Evolutionary conservation across 2,329 filamentous ascomycete genomes (phyloP).

Genomic region (Penicillium paneum): DNA sequence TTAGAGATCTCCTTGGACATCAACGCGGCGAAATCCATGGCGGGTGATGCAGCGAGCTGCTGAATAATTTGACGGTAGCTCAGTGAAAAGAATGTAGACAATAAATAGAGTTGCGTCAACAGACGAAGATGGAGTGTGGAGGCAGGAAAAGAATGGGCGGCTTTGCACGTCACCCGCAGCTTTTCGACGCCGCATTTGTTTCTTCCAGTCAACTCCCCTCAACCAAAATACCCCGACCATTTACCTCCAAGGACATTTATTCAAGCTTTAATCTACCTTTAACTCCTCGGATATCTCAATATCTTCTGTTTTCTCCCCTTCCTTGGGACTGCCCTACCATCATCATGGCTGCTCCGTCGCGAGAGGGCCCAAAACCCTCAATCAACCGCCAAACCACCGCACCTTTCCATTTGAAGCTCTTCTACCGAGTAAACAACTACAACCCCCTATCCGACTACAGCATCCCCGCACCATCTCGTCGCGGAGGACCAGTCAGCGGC

Average conservation of each 20-base stretch:
- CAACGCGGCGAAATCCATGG: slow-evolving; percentile 91
- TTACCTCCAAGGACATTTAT: neutral
- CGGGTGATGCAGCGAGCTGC: slow-evolving; percentile 20
- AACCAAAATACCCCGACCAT: neutral
- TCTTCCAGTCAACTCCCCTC: slow-evolving; percentile 8
- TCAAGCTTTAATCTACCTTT: neutral
- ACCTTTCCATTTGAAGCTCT: slow-evolving; percentile 82
- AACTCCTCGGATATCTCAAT: neutral
- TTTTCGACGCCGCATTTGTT: slow-evolving; percentile 16
- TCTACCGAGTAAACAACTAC: slow-evolving; percentile 72
- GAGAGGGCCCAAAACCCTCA: slow-evolving; percentile 37
- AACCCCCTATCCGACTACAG: slow-evolving; percentile 53
- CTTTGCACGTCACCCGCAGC: slow-evolving; percentile 9
- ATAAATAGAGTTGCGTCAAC: neutral
- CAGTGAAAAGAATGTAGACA: neutral
- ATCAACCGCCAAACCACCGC: slow-evolving; percentile 68
- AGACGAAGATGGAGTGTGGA: neutral
- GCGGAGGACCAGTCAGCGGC: slow-evolving; percentile 29
- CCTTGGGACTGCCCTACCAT: neutral
- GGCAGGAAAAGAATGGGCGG: slow-evolving; percentile 13
- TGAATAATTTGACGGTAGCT: neutral
- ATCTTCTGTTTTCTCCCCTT: neutral
- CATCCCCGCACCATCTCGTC: slow-evolving; percentile 26
- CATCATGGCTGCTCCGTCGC: slow-evolving; percentile 22
- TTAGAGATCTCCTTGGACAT: slow-evolving; percentile 93